Evolutionary conservation across 1,284 basidiomycete species (phyloP), one percentile per base, ranked within the genome.

Genomic region (Coriolopsis trogii): DNA sequence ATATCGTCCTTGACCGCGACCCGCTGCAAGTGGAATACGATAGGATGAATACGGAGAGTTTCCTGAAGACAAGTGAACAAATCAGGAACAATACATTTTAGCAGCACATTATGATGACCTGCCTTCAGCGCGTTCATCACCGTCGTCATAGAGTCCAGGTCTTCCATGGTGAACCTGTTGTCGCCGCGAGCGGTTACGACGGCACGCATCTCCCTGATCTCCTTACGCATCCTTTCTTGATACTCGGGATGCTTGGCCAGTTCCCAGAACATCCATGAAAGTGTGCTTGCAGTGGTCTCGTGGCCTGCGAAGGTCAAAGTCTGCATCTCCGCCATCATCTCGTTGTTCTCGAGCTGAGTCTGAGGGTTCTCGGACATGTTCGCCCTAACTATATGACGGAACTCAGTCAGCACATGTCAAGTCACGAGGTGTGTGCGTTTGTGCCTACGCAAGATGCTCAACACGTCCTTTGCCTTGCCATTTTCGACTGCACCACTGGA

Each of bases 301-400:
- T 18, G 69, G 63, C 25, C 69, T 53, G 55, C 63, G 10, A 65
- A 55, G 2, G 63, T 57, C 51, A 70, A 48, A 45, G 75, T 74
- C 71, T 53, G 71, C 73, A 86, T 79, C 63, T 84, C 79, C 3
- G 80, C 66, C 2, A 79, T 39, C 36, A 73, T 60, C 48, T 75
- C 84, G 18, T 74, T 73, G 20, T 82, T 74, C 4, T 56, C 73
- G 41, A 85, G 67, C 44, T 68, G 71, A 8, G 67, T 68, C 52
- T 70, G 74, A 37, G 72, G 70, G 16, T 78, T 66, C 39, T 75
- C 68, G 3, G 76, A 75, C 38, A 67, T 65, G 51, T 84, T 84
- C 1, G 81, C 81, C 59, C 73, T 77, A 40, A 82, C 82, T 83
- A 13, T 10, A 18, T 7, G 6, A 36, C 10, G 25, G 13, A 24